A percentile compares a stretch with the other conserved stretches of the same genome.
phyloP scores from a whole-genome alignment of 2,329 filamentous ascomycete species.

The Cercospora sp. region DNA sequence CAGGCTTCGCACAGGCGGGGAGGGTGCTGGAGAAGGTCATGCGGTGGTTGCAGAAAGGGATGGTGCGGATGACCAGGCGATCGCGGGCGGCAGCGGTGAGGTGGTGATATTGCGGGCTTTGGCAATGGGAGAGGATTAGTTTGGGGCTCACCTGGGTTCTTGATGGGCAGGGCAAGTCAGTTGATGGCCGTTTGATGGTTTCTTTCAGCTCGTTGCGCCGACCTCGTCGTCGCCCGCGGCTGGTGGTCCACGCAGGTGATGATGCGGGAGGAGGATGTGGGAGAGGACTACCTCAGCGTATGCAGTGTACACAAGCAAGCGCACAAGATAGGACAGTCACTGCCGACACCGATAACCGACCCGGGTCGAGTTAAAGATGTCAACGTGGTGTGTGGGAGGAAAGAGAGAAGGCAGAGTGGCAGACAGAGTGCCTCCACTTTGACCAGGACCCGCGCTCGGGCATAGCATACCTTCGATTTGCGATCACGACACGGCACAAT shows the following conservation, averaged over 20 bases:
- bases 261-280: background rate
- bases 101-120: constrained; percentile 28
- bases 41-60: constrained; percentile 26
- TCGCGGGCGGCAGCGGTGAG: constrained; percentile 19
- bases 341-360: constrained; percentile 13
- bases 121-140: constrained; percentile 9
- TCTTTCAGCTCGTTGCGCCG: constrained; percentile 21
- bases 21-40: constrained; percentile 6
- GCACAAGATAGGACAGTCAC: constrained; percentile 22
- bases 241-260: constrained; percentile 9
- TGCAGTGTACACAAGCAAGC: constrained; percentile 14
- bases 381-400: constrained; percentile 19
- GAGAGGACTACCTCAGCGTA: constrained; percentile 16
- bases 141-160: constrained; percentile 33
- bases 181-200: constrained; percentile 33
- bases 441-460: constrained; percentile 11
- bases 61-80: constrained; percentile 24
- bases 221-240: constrained; percentile 32
- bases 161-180: constrained; percentile 24
- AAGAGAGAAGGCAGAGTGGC: constrained; percentile 15
- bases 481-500: constrained; percentile 3
- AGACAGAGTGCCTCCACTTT: constrained; percentile 11
- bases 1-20: constrained; percentile 1
- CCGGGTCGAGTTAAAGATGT: constrained; percentile 17
- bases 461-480: constrained; percentile 9